Conservation (phyloP, 495 filamentous ascomycete genomes). For the Hypoxylon perforatum region DNA sequence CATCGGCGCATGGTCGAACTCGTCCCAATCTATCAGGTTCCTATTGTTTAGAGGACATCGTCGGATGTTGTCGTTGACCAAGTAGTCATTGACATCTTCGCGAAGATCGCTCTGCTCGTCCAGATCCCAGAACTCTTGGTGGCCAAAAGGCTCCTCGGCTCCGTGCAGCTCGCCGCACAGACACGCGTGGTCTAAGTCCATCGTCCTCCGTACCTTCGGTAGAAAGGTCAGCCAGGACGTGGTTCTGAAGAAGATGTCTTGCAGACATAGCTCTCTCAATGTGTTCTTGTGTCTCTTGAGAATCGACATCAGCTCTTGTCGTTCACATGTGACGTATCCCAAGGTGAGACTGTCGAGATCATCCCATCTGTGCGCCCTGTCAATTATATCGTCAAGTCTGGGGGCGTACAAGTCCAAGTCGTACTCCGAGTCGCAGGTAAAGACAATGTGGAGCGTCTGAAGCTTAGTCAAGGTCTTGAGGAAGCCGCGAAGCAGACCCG, state of each 20-base stretch:
- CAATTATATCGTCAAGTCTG: constrained; percentile 28
- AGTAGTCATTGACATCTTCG: constrained; percentile 23
- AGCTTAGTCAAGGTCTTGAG: constrained; percentile 22
- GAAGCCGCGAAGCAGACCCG: constrained; percentile 25
- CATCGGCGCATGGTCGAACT: background rate
- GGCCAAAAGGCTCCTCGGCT: constrained; percentile 2
- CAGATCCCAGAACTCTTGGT: constrained; percentile 26
- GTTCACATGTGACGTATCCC: constrained; percentile 24
- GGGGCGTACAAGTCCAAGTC: constrained; percentile 8
- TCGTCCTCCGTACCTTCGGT: constrained; percentile 19
- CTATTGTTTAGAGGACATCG: constrained; percentile 22
- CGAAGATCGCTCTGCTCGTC: constrained; percentile 2
- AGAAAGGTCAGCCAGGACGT: constrained; percentile 30
- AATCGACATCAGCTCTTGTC: constrained; percentile 30
- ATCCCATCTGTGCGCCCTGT: constrained; percentile 25
- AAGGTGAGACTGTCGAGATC: constrained; percentile 25
- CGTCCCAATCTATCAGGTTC: too few species aligned
- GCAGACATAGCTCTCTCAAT: constrained; percentile 19
- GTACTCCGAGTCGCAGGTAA: constrained; percentile 13
- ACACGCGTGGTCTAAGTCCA: constrained; percentile 22
- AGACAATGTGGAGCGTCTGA: constrained; percentile 18
- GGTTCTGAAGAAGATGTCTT: constrained; percentile 9
- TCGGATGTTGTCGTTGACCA: constrained; percentile 13
- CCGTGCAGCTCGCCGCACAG: constrained; percentile 25
- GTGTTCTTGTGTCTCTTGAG: constrained; percentile 28